Conservation (phyloP, 352 stramenopile species). For the Pythium apleroticum region DNA sequence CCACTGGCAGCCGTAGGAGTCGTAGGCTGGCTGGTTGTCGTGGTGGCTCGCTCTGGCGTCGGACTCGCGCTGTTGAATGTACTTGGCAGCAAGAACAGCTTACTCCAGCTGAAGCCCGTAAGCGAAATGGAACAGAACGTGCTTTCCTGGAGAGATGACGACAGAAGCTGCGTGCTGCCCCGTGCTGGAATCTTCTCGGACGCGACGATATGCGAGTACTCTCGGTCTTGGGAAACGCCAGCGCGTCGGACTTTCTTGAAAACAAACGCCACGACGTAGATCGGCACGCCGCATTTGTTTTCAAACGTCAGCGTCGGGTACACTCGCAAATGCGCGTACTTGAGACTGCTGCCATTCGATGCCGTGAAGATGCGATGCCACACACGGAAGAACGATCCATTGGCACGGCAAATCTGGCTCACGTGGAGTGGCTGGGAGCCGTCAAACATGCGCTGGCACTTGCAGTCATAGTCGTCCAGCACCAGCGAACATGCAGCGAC, state of each 20-base stretch:
- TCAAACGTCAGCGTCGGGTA: conserved; percentile 68
- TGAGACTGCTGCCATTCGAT: conserved; percentile 60
- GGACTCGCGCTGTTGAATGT: conserved; percentile 19
- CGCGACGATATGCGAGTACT: conserved; percentile 75
- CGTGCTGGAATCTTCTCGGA: conserved; percentile 57
- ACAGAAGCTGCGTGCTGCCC: conserved; percentile 53
- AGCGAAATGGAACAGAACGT: conserved; percentile 81
- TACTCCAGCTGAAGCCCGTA: conserved; percentile 78
- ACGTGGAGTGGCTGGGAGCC: conserved; percentile 69
- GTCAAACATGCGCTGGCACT: conserved; percentile 80
- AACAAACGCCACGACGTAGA: conserved; percentile 71
- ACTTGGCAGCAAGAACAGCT: conserved; percentile 57
- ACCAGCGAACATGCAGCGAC: conserved; percentile 66
- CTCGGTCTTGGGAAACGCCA: conserved; percentile 49
- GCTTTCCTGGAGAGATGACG: conserved; percentile 69
- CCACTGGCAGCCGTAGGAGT: not conserved
- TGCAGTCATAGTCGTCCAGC: conserved; percentile 71
- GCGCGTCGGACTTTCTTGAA: conserved; percentile 76
- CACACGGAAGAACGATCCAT: conserved; percentile 71
- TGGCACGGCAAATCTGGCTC: conserved; percentile 65
- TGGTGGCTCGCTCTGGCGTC: not conserved
- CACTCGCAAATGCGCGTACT: conserved; percentile 70
- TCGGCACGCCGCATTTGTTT: conserved; percentile 74
- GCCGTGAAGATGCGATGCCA: conserved; percentile 62
- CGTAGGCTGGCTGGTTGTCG: not conserved